A percentile compares a stretch with the other conserved stretches of the same genome.
Evolutionary conservation across 1,284 basidiomycete genomes (phyloP).

Genomic region (Coniferiporia sulphurascens): DNA sequence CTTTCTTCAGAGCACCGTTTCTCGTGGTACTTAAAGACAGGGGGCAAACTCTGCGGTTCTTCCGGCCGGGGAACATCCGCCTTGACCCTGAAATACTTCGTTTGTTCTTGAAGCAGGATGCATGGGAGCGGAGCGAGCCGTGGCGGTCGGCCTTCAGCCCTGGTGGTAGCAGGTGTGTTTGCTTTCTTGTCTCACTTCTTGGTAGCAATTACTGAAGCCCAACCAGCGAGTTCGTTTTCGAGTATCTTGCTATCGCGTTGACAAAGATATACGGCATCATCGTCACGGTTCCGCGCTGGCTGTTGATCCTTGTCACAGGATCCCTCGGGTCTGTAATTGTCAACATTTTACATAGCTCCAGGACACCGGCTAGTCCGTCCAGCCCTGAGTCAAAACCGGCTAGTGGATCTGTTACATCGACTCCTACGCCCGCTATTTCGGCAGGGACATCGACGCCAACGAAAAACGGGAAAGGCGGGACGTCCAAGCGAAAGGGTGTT

Average conservation of each 20-base stretch:
- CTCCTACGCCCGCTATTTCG: constrained; percentile 11
- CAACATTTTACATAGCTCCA: constrained; percentile 43
- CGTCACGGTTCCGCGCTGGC: constrained; percentile 51
- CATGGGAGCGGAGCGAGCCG: constrained; percentile 50
- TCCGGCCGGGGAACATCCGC: constrained; percentile 54
- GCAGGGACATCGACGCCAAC: not conserved
- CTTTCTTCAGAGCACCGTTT: constrained; percentile 52
- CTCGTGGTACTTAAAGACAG: constrained; percentile 62
- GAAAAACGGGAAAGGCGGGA: constrained; percentile 1
- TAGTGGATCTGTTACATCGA: constrained; percentile 18
- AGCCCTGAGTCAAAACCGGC: constrained; percentile 8
- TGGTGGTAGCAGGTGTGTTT: constrained; percentile 62
- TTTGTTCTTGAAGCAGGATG: constrained; percentile 56
- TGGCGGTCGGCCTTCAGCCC: constrained; percentile 64
- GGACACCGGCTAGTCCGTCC: constrained; percentile 9
- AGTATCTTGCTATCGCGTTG: constrained; percentile 49
- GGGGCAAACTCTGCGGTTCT: constrained; percentile 71
- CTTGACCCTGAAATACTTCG: constrained; percentile 54
- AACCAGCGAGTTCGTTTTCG: constrained; percentile 61
- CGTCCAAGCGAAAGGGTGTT: constrained; percentile 11
- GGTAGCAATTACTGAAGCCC: constrained; percentile 4
- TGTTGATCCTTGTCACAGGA: constrained; percentile 54
- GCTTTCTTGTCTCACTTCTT: constrained; percentile 10
- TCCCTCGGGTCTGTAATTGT: constrained; percentile 53
- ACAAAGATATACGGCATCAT: constrained; percentile 47